These are phyloP conservation scores for Fistulifera pelliculosa DNA, from an alignment of 108 stramenopile species.

Conservation along the genomic window DNA sequence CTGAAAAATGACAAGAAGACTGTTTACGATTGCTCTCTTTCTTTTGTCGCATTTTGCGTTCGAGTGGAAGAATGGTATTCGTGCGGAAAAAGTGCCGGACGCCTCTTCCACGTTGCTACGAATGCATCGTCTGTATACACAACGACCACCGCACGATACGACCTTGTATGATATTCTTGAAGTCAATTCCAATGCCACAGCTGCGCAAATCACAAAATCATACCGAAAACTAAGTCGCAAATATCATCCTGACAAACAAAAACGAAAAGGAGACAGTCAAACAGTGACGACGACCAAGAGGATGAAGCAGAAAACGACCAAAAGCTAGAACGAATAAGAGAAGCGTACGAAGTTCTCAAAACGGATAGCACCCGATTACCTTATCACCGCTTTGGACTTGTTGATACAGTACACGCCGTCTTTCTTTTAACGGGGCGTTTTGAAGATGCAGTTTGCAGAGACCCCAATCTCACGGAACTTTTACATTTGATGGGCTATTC, in stretches of 20 bases:
- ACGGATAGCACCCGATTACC: conserved; percentile 63
- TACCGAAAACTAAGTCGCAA: conserved; percentile 51
- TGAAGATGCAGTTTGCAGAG: neutral
- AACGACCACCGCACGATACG: conserved; percentile 60
- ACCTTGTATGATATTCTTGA: conserved; percentile 66
- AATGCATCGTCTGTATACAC: conserved; percentile 33
- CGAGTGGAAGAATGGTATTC: no score
- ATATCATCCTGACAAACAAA: conserved; percentile 82
- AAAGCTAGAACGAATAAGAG: conserved; percentile 31
- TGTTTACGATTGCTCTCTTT: no score
- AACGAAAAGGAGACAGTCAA: neutral
- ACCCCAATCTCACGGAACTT: conserved; percentile 11
- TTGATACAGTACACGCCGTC: conserved; percentile 39
- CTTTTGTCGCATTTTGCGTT: no score
- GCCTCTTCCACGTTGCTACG: conserved; percentile 29
- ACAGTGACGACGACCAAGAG: conserved; percentile 1
- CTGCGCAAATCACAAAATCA: conserved; percentile 51
- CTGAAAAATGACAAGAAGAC: no score
- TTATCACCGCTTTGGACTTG: conserved; percentile 66
- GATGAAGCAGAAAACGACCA: conserved; percentile 16
- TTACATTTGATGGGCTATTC: conserved; percentile 33
- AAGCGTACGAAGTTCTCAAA: conserved; percentile 66
- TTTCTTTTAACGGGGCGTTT: conserved; percentile 36
- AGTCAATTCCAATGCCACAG: conserved; percentile 63
- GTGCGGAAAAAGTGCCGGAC: conserved; percentile 14